phyloP scores from a whole-genome alignment of 768 basidiomycete genomes.

The Phylloporus arenicola region DNA sequence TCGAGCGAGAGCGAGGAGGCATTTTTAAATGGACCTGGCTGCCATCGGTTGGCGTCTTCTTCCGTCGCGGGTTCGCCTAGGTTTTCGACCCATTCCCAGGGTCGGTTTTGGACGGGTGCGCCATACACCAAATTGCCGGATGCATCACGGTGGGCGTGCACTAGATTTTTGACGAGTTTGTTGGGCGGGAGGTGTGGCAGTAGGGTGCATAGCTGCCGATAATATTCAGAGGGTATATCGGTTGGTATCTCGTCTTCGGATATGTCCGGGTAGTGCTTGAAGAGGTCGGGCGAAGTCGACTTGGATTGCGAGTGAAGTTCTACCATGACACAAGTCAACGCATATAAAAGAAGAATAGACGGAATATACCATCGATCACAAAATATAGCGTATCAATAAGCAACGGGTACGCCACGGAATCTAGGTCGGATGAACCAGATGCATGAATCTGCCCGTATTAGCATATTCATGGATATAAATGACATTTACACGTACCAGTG shows the following conservation, averaged over 20 bases:
- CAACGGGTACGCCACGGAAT: conserved; percentile 56
- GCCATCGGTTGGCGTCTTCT: conserved; percentile 39
- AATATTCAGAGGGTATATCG: conserved; percentile 51
- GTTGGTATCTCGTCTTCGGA: conserved; percentile 47
- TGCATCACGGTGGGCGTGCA: conserved; percentile 51
- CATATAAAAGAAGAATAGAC: no score
- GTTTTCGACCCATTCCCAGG: conserved; percentile 87
- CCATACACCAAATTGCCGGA: conserved; percentile 47
- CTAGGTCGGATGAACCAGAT: conserved; percentile 42
- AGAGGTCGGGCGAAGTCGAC: conserved; percentile 49
- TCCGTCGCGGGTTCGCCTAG: conserved; percentile 45
- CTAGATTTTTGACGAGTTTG: conserved; percentile 50
- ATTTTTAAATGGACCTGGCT: conserved; percentile 53
- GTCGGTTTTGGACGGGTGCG: conserved; percentile 59
- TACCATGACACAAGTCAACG: conserved; percentile 23
- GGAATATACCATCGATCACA: conserved; percentile 59
- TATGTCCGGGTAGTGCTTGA: conserved; percentile 55
- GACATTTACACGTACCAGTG: conserved; percentile 40
- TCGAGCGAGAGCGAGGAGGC: conserved; percentile 69
- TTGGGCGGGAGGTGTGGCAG: conserved; percentile 52
- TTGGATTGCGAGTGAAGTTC: conserved; percentile 62
- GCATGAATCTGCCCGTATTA: conserved; percentile 45
- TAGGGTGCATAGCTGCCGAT: conserved; percentile 51
- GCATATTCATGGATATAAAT: neutral
- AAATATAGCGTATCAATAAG: conserved; percentile 72